Evolutionary conservation across 306 rosid genomes (phyloP).

Genomic region (Neltuma alba): DNA sequence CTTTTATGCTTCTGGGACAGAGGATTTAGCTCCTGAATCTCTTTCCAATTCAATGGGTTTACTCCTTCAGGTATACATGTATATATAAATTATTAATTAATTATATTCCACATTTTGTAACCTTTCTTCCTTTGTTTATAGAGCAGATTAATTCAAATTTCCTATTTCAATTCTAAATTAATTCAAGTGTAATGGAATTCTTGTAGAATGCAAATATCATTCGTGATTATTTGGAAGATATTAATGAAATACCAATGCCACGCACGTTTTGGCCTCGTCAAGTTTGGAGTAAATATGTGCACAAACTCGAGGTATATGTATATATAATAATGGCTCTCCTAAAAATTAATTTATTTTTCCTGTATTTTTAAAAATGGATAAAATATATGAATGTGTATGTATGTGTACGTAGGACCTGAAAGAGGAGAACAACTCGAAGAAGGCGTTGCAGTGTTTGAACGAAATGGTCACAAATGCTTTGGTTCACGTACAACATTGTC

Average conservation of each 20-base stretch:
- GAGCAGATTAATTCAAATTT: too few species aligned
- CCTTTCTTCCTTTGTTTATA: too few species aligned
- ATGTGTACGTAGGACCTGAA: constrained; percentile 77
- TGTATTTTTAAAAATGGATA: background rate
- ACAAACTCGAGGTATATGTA: constrained; percentile 63
- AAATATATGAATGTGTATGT: background rate
- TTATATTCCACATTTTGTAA: too few species aligned
- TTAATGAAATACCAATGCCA: constrained; percentile 70
- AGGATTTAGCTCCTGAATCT: constrained; percentile 51
- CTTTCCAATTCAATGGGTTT: constrained; percentile 74
- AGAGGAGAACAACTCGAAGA: constrained; percentile 55
- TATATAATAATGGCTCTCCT: background rate
- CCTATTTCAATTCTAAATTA: background rate
- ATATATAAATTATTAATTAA: too few species aligned
- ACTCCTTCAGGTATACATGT: constrained; percentile 64
- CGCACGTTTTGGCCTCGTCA: constrained; percentile 76
- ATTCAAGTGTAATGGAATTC: background rate
- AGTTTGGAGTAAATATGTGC: constrained; percentile 68
- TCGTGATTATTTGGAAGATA: constrained; percentile 75
- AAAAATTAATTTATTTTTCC: too few species aligned
- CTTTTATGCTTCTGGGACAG: constrained; percentile 59
- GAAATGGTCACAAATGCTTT: constrained; percentile 72
- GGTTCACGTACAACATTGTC: constrained; percentile 54
- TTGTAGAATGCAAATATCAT: constrained; percentile 72
- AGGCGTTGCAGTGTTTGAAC: constrained; percentile 72